Conservation (phyloP, 2,329 filamentous ascomycete species). For the Macrophomina pseudophaseolina region DNA sequence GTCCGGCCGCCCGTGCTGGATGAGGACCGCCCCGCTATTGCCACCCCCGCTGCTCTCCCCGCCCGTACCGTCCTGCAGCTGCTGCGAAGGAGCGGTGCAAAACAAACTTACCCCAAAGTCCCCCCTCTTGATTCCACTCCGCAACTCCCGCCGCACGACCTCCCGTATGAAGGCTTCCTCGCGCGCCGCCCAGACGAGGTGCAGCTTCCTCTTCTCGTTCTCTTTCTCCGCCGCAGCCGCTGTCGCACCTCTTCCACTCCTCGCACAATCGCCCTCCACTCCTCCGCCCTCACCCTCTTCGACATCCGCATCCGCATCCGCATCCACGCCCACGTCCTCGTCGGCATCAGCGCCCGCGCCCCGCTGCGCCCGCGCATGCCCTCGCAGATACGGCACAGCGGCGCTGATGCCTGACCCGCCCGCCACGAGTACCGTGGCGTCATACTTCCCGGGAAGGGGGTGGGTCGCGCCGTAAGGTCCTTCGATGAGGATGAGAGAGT, state of each 20-base stretch:
- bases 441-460: conserved; percentile 49
- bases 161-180: conserved; percentile 38
- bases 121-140: conserved; percentile 33
- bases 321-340: not conserved
- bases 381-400: conserved; percentile 38
- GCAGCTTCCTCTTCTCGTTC: conserved; percentile 32
- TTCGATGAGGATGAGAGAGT: conserved; percentile 52
- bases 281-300: not conserved
- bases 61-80: not conserved
- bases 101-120: conserved; percentile 32
- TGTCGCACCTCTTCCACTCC: not conserved
- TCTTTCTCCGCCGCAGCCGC: conserved; percentile 28
- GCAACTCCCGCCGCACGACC: conserved; percentile 34
- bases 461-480: conserved; percentile 54
- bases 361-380: not conserved
- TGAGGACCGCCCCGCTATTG: not conserved
- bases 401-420: conserved; percentile 45
- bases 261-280: not conserved
- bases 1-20: conserved; percentile 44
- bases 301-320: not conserved
- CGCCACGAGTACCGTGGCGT: conserved; percentile 43
- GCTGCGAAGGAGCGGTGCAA: not conserved
- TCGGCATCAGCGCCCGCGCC: not conserved
- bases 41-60: not conserved
- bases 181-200: conserved; percentile 44